Conservation (phyloP, 208 protist species). For the Trypanosoma melophagium region DNA sequence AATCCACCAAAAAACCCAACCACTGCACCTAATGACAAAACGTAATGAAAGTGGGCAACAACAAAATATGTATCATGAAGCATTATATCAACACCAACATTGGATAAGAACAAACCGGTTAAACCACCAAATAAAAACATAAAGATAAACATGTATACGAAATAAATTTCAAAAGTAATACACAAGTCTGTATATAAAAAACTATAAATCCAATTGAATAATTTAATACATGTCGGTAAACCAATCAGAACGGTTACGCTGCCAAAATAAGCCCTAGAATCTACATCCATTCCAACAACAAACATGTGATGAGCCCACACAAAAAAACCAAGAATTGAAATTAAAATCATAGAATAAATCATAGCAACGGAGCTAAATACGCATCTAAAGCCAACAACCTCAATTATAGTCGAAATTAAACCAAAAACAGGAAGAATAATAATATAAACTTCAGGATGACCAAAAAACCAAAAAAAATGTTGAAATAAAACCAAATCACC, state of each 20-base stretch:
- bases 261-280: constrained; percentile 75
- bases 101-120: constrained; percentile 64
- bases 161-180: constrained; percentile 58
- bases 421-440: constrained; percentile 58
- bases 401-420: constrained; percentile 50
- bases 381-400: constrained; percentile 56
- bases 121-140: constrained; percentile 68
- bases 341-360: constrained; percentile 74
- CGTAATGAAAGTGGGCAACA: constrained; percentile 67
- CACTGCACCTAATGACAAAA: constrained; percentile 59
- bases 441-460: constrained; percentile 68
- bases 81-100: constrained; percentile 68
- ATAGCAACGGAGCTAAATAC: constrained; percentile 73
- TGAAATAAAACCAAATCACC: constrained; percentile 68
- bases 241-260: constrained; percentile 64
- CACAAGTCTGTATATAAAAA: constrained; percentile 60
- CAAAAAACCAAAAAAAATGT: constrained; percentile 71
- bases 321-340: constrained; percentile 66
- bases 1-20: constrained; percentile 68
- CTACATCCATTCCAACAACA: constrained; percentile 74
- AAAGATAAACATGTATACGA: constrained; percentile 69
- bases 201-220: constrained; percentile 68
- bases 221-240: constrained; percentile 57
- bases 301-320: constrained; percentile 79
- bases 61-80: constrained; percentile 70